A percentile compares a stretch with the other conserved stretches of the same genome.
Evolutionary conservation across 2,329 filamentous ascomycete genomes (phyloP).

Genomic region (Diaporthe eres): DNA sequence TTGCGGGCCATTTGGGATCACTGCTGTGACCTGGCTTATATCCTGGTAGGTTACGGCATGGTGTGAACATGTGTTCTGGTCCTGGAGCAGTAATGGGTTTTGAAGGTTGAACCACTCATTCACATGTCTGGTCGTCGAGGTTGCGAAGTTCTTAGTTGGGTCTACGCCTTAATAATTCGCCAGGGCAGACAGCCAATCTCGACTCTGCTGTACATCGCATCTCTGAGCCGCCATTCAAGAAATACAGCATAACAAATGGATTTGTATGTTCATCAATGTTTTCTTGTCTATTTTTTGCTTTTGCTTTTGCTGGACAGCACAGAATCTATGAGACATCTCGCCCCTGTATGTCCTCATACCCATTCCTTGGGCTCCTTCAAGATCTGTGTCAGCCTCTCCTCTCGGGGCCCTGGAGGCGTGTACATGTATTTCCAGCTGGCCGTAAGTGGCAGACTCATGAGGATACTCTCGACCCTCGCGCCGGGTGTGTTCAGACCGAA

Average conservation of each 20-base stretch:
- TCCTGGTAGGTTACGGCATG: neutral
- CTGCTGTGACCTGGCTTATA: neutral
- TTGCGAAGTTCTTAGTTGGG: neutral
- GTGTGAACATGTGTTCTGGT: neutral
- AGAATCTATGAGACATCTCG: constrained; percentile 6
- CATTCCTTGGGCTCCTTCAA: constrained; percentile 76
- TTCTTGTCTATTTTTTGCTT: constrained; percentile 21
- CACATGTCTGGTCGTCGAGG: neutral
- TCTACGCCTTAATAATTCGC: neutral
- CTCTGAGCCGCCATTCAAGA: too few species aligned
- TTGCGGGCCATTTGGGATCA: constrained; percentile 31
- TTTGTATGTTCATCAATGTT: neutral
- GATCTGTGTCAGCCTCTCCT: constrained; percentile 85
- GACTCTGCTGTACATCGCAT: neutral
- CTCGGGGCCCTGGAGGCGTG: constrained; percentile 80
- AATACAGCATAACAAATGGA: too few species aligned
- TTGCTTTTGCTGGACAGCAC: constrained; percentile 26
- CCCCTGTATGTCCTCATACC: constrained; percentile 62
- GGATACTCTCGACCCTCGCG: constrained; percentile 92
- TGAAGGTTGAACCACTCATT: neutral
- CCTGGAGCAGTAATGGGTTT: neutral
- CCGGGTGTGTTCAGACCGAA: constrained; percentile 96
- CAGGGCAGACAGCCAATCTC: neutral
- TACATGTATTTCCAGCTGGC: constrained; percentile 98
- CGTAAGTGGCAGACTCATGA: constrained; percentile 96